Evolutionary conservation across 805 yeast genomes (phyloP), one percentile per base, ranked within the genome.

Genomic region (Hanseniaspora guilliermondii): DNA sequence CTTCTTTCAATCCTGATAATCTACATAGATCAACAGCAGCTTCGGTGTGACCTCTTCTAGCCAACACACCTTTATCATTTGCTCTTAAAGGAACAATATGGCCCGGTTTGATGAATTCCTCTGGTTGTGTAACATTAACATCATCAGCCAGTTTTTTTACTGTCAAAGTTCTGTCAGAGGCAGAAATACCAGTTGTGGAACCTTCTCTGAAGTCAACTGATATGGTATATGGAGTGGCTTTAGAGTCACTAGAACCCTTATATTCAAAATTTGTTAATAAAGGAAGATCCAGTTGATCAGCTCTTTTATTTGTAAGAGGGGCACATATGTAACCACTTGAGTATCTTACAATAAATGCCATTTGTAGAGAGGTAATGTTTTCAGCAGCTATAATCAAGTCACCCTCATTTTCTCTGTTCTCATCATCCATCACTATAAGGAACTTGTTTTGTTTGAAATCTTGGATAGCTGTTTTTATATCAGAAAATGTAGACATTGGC

Each of bases 121-220:
- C 70, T 0, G 94, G 75, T 42, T 70, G 72, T 8, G 82, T 65
- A 2, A 59, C 56, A 4, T 84, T 72, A 30, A 39, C 38, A 9
- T 58, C 45, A 58, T 78, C 76, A 1, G 96, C 95, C 60, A 93
- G 74, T 56, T 74, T 74, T 38, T 74, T 69, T 38, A 86, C 85
- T 0, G 98, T 93, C 60, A 85, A 70, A 0, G 95, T 91, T 63
- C 99, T 76, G 68, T 93, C 99, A 62, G 82, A 83, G 9, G 98
- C 97, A 25, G 95, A 84, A 49, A 93, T 93, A 12, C 99, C 99
- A 0, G 99, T 93, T 12, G 97, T 87, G 37, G 97, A 89, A 36
- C 95, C 96, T 56, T 83, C 83, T 36, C 77, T 80, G 58, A 72
- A 80, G 65, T 93, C 99, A 53, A 86, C 86, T 1, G 97, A 87